Percentiles rank a stretch among this genome's conserved stretches.
These are phyloP conservation scores for Halophytophthora polymorphica DNA, from an alignment of 352 stramenopile genomes.

Conservation along the genomic window DNA sequence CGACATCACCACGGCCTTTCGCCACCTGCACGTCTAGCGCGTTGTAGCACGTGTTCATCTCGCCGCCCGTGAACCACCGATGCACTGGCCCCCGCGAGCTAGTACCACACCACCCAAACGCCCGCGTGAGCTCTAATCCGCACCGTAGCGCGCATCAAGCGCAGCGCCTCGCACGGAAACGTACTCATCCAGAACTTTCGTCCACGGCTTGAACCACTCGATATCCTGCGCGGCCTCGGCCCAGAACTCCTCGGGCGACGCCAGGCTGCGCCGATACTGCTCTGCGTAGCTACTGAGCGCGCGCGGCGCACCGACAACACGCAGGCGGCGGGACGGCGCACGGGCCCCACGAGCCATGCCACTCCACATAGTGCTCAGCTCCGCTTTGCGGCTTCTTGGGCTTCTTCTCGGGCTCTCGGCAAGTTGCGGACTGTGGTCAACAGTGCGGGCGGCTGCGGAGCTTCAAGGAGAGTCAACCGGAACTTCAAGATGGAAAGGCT, in stretches of 20 bases:
- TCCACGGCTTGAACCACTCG: conserved; percentile 52
- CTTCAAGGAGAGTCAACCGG: too few relatives aligned
- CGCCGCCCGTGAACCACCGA: conserved; percentile 51
- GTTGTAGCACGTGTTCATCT: conserved; percentile 76
- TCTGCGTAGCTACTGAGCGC: conserved; percentile 36
- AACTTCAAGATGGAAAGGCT: too few relatives aligned
- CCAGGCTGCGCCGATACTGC: conserved; percentile 42
- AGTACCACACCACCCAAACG: not conserved
- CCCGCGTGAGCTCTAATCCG: not conserved
- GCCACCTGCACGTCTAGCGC: conserved; percentile 56
- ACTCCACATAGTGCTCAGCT: too few relatives aligned
- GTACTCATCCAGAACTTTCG: conserved; percentile 40
- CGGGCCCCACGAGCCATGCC: conserved; percentile 3
- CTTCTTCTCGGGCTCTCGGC: too few relatives aligned
- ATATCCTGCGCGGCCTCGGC: conserved; percentile 47
- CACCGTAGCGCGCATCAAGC: not conserved
- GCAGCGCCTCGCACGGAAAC: conserved; percentile 2
- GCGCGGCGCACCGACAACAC: not conserved
- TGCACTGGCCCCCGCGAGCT: conserved; percentile 33
- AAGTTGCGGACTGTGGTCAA: too few relatives aligned
- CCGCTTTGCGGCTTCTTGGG: too few relatives aligned
- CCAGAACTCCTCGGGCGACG: conserved; percentile 45
- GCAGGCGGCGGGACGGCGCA: conserved; percentile 1
- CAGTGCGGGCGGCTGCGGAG: too few relatives aligned
- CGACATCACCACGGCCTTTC: conserved; percentile 44